Conservation (phyloP, 495 filamentous ascomycete species). For the Chaetomium tenue region DNA sequence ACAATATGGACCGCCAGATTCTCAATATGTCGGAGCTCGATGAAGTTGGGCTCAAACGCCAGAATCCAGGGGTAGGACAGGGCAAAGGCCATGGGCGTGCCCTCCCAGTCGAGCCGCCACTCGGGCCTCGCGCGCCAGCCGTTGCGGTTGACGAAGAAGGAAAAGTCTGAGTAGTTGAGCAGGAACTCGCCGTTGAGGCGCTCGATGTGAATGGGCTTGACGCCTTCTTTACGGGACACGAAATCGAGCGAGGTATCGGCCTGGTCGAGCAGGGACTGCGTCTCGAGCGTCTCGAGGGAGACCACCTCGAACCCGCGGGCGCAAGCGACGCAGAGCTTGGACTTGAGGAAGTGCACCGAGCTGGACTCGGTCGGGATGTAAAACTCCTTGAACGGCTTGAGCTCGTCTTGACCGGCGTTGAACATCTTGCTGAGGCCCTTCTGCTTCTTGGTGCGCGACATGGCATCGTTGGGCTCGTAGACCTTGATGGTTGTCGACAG, state of each 20-base stretch:
- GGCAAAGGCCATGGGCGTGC: conserved; percentile 84
- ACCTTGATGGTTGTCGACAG: conserved; percentile 95
- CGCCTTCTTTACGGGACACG: conserved; percentile 85
- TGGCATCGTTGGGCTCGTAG: conserved; percentile 90
- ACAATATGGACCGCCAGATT: conserved; percentile 91
- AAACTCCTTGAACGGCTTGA: conserved; percentile 98
- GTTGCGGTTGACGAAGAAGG: conserved; percentile 98
- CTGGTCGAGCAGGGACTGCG: conserved; percentile 93
- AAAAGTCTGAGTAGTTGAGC: conserved; percentile 96
- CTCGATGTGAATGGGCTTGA: conserved; percentile 97
- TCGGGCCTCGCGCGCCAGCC: conserved; percentile 95
- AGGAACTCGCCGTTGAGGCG: conserved; percentile 95
- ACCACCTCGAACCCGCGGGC: conserved; percentile 96
- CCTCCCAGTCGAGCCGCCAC: conserved; percentile 98
- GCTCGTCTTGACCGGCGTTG: conserved; percentile 84
- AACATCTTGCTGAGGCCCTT: conserved; percentile 94
- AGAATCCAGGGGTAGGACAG: conserved; percentile 93
- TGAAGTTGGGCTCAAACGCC: conserved; percentile 98
- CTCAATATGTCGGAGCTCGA: conserved; percentile 93
- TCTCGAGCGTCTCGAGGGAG: conserved; percentile 92
- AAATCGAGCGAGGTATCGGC: conserved; percentile 98
- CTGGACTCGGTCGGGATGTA: conserved; percentile 96
- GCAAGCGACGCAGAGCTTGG: conserved; percentile 94
- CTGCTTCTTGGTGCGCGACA: conserved; percentile 84
- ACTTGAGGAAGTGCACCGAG: conserved; percentile 95